A percentile compares a stretch with the other conserved stretches of the same genome.
phyloP scores from a whole-genome alignment of 257 asterid species.

The Rauvolfia tetraphylla region DNA sequence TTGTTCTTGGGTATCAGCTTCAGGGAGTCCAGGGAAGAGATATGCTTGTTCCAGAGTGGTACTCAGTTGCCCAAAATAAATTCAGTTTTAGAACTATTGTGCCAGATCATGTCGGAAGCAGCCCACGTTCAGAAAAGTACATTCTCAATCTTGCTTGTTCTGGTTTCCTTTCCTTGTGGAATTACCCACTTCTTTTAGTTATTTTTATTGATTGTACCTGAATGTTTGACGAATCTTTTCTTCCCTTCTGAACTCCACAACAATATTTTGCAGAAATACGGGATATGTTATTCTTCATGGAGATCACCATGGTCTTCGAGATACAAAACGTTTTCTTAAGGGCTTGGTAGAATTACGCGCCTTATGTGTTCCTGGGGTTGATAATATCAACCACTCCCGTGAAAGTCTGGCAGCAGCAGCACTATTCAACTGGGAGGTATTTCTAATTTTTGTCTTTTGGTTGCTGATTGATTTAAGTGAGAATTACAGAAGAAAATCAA shows the following conservation, averaged over 20 bases:
- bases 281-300: conserved; percentile 62
- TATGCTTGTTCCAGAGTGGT: conserved; percentile 63
- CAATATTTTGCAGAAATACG: conserved; percentile 35
- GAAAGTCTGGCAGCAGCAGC: conserved; percentile 59
- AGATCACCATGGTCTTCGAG: conserved; percentile 60
- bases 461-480: not conserved
- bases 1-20: conserved; percentile 75
- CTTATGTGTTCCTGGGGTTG: conserved; percentile 33
- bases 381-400: conserved; percentile 34
- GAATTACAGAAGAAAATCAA: not conserved
- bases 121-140: conserved; percentile 34
- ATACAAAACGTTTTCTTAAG: conserved; percentile 55
- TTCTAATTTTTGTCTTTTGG: not conserved
- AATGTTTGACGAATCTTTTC: conserved; percentile 4
- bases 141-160: conserved; percentile 17
- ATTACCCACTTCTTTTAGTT: not conserved
- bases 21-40: conserved; percentile 61
- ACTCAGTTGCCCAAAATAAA: conserved; percentile 46
- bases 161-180: not conserved
- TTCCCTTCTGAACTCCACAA: not conserved
- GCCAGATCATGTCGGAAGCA: conserved; percentile 24
- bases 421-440: conserved; percentile 70
- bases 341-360: conserved; percentile 46
- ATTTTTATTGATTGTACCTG: not conserved
- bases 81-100: conserved; percentile 29